These are phyloP conservation scores for Pleurotus citrinopileatus DNA, from an alignment of 768 basidiomycete species.

Conservation along the genomic window DNA sequence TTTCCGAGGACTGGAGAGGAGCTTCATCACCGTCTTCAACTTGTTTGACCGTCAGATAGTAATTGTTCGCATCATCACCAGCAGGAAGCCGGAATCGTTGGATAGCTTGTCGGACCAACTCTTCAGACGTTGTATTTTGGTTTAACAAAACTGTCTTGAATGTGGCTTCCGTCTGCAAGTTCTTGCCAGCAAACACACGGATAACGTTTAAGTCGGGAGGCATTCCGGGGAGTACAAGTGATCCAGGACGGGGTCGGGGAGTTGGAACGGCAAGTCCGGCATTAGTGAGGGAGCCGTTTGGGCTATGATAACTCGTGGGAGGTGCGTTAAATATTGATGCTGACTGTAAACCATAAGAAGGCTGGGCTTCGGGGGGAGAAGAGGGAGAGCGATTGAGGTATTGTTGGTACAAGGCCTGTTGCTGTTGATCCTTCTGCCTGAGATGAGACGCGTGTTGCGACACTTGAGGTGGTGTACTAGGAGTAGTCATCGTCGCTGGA, in stretches of 20 bases:
- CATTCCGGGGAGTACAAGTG: constrained; percentile 64
- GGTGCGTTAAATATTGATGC: constrained; percentile 60
- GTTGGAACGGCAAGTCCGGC: constrained; percentile 51
- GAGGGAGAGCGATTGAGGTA: constrained; percentile 87
- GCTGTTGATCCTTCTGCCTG: constrained; percentile 85
- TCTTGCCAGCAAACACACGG: constrained; percentile 91
- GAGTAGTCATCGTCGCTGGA: constrained; percentile 26
- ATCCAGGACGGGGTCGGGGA: constrained; percentile 69
- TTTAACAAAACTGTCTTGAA: constrained; percentile 98
- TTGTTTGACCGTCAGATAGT: constrained; percentile 92
- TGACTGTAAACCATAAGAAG: constrained; percentile 75
- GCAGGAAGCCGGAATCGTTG: constrained; percentile 87
- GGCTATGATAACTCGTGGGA: constrained; percentile 30
- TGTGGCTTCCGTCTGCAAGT: constrained; percentile 90
- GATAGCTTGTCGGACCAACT: constrained; percentile 88
- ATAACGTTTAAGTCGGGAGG: constrained; percentile 88
- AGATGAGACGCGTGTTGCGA: constrained; percentile 70
- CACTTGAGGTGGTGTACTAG: constrained; percentile 37
- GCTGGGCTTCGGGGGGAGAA: constrained; percentile 69
- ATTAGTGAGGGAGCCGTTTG: constrained; percentile 39
- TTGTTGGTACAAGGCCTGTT: constrained; percentile 83
- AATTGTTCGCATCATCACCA: constrained; percentile 59
- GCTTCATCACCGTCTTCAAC: constrained; percentile 86
- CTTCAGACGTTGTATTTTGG: constrained; percentile 75
- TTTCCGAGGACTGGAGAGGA: constrained; percentile 65